A percentile compares a stretch with the other conserved stretches of the same genome.
Conservation (phyloP, 2,329 filamentous ascomycete genomes). For the Scedosporium minutisporum region DNA sequence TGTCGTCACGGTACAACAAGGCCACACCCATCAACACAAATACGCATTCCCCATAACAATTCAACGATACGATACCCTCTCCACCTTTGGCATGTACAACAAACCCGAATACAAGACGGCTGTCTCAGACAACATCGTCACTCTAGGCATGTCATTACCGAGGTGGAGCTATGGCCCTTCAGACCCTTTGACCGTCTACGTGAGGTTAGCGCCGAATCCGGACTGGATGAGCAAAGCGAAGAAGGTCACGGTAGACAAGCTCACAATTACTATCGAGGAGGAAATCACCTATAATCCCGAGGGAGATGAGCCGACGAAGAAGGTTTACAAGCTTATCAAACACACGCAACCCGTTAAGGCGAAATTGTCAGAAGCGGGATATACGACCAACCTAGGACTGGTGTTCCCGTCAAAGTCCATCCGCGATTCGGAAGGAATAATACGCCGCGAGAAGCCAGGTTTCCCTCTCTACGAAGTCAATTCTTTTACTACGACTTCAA, state of each 20-base stretch:
- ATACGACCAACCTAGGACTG: constrained; percentile 83
- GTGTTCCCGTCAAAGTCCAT: constrained; percentile 86
- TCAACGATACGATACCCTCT: constrained; percentile 88
- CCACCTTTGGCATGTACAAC: constrained; percentile 99
- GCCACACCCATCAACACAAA: constrained; percentile 76
- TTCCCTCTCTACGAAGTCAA: constrained; percentile 84
- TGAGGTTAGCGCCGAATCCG: constrained; percentile 84
- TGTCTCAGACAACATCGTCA: constrained; percentile 83
- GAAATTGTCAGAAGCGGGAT: constrained; percentile 83
- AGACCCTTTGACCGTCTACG: constrained; percentile 91
- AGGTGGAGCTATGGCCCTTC: constrained; percentile 94
- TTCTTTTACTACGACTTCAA: constrained; percentile 89
- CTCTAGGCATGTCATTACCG: constrained; percentile 81
- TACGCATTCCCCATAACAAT: constrained; percentile 87
- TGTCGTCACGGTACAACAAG: constrained; percentile 90
- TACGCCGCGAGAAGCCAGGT: constrained; percentile 73
- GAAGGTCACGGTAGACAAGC: constrained; percentile 86
- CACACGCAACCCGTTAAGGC: constrained; percentile 72
- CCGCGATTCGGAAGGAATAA: constrained; percentile 75
- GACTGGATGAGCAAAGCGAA: constrained; percentile 87
- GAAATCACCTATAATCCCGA: constrained; percentile 99
- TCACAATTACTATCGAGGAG: constrained; percentile 89
- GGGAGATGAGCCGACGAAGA: constrained; percentile 87
- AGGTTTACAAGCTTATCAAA: constrained; percentile 77
- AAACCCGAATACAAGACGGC: constrained; percentile 80